Evolutionary conservation across 2,329 filamentous ascomycete species (phyloP).

Genomic region (Curvularia lunata): DNA sequence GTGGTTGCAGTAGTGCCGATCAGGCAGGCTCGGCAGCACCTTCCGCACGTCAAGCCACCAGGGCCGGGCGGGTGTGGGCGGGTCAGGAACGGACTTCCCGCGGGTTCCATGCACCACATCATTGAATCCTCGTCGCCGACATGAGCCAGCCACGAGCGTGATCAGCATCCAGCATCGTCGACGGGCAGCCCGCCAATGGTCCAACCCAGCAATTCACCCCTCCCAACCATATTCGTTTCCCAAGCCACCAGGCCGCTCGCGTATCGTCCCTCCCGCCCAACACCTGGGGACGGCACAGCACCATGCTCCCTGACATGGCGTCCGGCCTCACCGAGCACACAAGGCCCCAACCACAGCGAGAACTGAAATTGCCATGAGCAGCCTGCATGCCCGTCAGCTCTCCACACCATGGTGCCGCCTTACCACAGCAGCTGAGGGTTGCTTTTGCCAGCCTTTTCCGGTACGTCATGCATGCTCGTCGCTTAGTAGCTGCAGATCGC

Average conservation of each 20-base stretch:
- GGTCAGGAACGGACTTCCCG: slow-evolving; percentile 16
- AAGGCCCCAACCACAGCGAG: neutral
- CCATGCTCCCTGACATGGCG: neutral
- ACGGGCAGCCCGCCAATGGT: neutral
- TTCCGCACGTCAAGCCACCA: slow-evolving; percentile 1
- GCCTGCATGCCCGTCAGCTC: neutral
- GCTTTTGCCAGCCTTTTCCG: slow-evolving; percentile 2
- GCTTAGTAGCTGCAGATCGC: slow-evolving; percentile 7
- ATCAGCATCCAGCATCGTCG: slow-evolving; percentile 15
- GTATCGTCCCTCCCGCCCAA: slow-evolving; percentile 1
- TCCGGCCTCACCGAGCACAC: neutral
- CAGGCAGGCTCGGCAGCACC: neutral
- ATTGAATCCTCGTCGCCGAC: neutral
- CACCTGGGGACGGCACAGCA: neutral
- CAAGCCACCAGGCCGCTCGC: neutral
- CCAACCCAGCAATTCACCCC: neutral
- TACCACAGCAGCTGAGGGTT: neutral
- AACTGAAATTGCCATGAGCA: neutral
- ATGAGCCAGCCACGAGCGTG: slow-evolving; percentile 7
- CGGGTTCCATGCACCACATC: neutral
- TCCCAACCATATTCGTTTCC: neutral
- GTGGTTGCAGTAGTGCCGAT: neutral
- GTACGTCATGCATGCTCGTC: slow-evolving; percentile 10
- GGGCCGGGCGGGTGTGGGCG: slow-evolving; percentile 3
- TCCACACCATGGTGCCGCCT: neutral